These are phyloP conservation scores for Trametes versicolor DNA, from an alignment of 1,284 basidiomycete genomes.

Conservation along the genomic window DNA sequence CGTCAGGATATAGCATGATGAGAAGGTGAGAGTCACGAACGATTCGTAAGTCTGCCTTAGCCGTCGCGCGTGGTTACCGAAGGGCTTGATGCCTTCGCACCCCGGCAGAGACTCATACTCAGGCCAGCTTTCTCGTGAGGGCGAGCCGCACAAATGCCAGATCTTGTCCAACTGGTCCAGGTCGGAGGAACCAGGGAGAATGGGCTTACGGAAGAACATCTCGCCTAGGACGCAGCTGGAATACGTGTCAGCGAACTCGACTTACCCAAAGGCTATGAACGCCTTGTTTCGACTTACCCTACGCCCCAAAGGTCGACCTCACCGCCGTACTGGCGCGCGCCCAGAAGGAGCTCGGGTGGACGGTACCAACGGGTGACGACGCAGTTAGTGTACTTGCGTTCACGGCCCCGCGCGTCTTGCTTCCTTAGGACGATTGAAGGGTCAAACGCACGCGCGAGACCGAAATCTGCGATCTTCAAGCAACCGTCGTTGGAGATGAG, in stretches of 20 bases:
- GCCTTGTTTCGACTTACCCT: conserved; percentile 65
- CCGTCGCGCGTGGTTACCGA: conserved; percentile 59
- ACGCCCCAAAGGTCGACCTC: conserved; percentile 99
- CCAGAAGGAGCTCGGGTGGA: conserved; percentile 94
- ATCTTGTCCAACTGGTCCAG: conserved; percentile 93
- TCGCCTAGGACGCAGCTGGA: conserved; percentile 91
- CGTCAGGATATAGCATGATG: conserved; percentile 25
- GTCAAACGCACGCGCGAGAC: conserved; percentile 87
- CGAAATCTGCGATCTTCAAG: conserved; percentile 95
- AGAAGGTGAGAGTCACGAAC: conserved; percentile 49
- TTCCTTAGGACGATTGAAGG: conserved; percentile 53
- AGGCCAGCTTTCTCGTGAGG: conserved; percentile 85
- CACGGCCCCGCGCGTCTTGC: conserved; percentile 57
- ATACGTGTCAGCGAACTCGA: conserved; percentile 9
- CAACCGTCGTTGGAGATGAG: conserved; percentile 90
- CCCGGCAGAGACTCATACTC: conserved; percentile 84
- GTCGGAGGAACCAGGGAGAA: conserved; percentile 90
- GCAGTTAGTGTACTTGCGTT: conserved; percentile 93
- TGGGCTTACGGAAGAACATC: conserved; percentile 91
- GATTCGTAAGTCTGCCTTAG: conserved; percentile 67
- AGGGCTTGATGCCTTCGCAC: conserved; percentile 80
- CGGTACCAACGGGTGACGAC: conserved; percentile 99
- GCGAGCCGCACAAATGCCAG: conserved; percentile 89
- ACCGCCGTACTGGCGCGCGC: conserved; percentile 89
- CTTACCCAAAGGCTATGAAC: background rate